Percentiles rank a stretch among this genome's conserved stretches.
These are phyloP conservation scores for Sugiyamaella grinbergsii DNA, from an alignment of 1,139 yeast genomes.

Conservation along the genomic window DNA sequence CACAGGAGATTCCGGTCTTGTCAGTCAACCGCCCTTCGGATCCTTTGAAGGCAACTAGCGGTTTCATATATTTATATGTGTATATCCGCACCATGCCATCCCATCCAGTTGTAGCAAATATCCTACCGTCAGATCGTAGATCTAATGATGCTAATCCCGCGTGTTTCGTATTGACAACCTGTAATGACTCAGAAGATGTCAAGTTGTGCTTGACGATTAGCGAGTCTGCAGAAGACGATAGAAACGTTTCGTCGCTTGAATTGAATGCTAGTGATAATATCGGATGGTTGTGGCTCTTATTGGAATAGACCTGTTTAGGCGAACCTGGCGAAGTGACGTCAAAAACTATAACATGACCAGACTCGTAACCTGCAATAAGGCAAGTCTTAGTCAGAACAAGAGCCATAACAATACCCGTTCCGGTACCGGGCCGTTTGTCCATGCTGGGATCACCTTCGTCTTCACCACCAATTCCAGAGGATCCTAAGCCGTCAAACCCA, in stretches of 20 bases:
- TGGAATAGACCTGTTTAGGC: slow-evolving; percentile 25
- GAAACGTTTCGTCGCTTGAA: slow-evolving; percentile 27
- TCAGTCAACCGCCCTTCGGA: slow-evolving; percentile 29
- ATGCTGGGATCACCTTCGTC: too few relatives aligned
- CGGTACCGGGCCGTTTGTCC: slow-evolving; percentile 6
- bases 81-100: slow-evolving; percentile 45
- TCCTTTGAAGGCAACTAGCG: slow-evolving; percentile 39
- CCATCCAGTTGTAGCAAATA: slow-evolving; percentile 46
- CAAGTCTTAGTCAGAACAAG: slow-evolving; percentile 30
- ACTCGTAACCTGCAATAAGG: slow-evolving; percentile 45
- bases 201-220: slow-evolving; percentile 34
- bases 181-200: slow-evolving; percentile 9
- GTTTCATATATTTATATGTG: slow-evolving; percentile 30
- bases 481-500: slow-evolving; percentile 7
- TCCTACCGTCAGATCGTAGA: slow-evolving; percentile 38
- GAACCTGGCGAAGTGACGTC: slow-evolving; percentile 23
- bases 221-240: slow-evolving; percentile 43
- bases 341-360: slow-evolving; percentile 42
- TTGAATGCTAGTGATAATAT: slow-evolving; percentile 37
- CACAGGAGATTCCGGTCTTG: slow-evolving; percentile 33
- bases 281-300: slow-evolving; percentile 41
- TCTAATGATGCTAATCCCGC: slow-evolving; percentile 38
- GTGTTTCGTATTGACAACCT: slow-evolving; percentile 33
- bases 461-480: slow-evolving; percentile 3
- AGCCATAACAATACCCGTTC: slow-evolving; percentile 46